Base-by-base conservation (phyloP, 495 filamentous ascomycete genomes). In the Ramalina peruviana region DNA sequence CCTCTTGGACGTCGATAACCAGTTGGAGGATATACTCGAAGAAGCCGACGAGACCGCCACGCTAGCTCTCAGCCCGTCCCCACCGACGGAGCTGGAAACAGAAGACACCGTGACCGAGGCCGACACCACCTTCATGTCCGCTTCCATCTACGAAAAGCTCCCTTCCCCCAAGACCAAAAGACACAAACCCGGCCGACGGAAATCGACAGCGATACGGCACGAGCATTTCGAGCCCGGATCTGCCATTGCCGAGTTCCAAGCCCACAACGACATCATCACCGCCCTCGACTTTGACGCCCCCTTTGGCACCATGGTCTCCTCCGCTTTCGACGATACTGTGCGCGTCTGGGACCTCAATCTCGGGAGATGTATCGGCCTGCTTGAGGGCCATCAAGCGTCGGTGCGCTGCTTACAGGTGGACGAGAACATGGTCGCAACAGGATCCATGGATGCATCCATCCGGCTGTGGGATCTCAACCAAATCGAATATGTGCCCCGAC, bases 291-390 rank as follows among this genome's bases (percentile, higher is more conserved):
- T 97, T 60, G 92, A 99, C 63, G 85, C 82, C 25, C 92, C 92
- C 0, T 97, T 97, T 58, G 92, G 92, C 9, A 90, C 88, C 9
- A 80, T 96, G 81, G 83, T 97, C 15, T 89, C 87, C n/a, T 82
- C 93, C 3, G 88, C 92, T 2, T 68, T 96, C 59, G 93, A 99
- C 60, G 92, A 99, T 66, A 88, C 87, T 2, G 86, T 99, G n/a
- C 76, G 86, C 46, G 92, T 97, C 27, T 99, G 90, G 90, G 93
- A 99, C 65, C 72, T 99, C 51, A 94, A 86, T 60, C 80, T 83
- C 7, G 92, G 93, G 25, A 79, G 89, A 17, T 97, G 93, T 65
- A 82, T 89, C 27, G 92, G 92, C 13, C 60, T 86, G 40, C 71
- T 99, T 25, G 92, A 97, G 61, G 92, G 92, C 15, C 92, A 99